A percentile compares a stretch with the other conserved stretches of the same genome.
Evolutionary conservation across 208 protist species (phyloP).

Genomic region (Wallacemonas sp.): DNA sequence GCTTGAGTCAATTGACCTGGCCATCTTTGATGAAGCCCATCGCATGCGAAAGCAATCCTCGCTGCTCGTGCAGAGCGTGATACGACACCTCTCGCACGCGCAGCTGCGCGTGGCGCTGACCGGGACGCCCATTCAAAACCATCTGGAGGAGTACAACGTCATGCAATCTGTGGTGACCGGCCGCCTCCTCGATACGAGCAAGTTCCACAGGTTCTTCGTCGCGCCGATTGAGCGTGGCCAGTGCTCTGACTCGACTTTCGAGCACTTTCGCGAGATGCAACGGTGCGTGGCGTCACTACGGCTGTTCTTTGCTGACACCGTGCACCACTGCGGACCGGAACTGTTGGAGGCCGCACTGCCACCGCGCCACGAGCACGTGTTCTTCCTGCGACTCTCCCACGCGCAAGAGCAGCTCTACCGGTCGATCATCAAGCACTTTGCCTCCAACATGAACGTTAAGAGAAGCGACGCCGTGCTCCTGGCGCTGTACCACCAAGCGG

Average conservation of each 20-base stretch:
- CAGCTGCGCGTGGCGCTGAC: slow-evolving; percentile 87
- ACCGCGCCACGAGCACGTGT: slow-evolving; percentile 56
- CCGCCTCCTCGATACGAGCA: slow-evolving; percentile 31
- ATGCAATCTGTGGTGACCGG: slow-evolving; percentile 85
- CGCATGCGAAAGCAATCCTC: slow-evolving; percentile 52
- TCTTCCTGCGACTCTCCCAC: slow-evolving; percentile 60
- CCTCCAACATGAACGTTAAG: slow-evolving; percentile 1
- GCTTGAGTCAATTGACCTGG: slow-evolving; percentile 66
- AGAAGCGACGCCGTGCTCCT: slow-evolving; percentile 24
- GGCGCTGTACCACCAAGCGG: slow-evolving; percentile 58
- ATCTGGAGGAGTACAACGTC: slow-evolving; percentile 88
- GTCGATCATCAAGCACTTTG: slow-evolving; percentile 35
- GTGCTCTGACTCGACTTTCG: slow-evolving; percentile 61
- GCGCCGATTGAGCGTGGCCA: slow-evolving; percentile 62
- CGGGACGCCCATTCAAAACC: slow-evolving; percentile 89
- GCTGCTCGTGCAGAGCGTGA: slow-evolving; percentile 43
- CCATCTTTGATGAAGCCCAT: slow-evolving; percentile 84
- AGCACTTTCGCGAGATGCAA: slow-evolving; percentile 81
- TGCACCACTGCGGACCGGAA: slow-evolving; percentile 77
- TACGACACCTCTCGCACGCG: slow-evolving; percentile 39
- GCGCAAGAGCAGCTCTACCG: slow-evolving; percentile 73
- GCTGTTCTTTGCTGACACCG: slow-evolving; percentile 52
- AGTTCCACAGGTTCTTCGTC: slow-evolving; percentile 68
- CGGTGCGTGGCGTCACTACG: slow-evolving; percentile 68
- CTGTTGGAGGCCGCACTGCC: slow-evolving; percentile 70